Conservation (phyloP, 257 asterid genomes). For the Jaltomata sinuosa region DNA sequence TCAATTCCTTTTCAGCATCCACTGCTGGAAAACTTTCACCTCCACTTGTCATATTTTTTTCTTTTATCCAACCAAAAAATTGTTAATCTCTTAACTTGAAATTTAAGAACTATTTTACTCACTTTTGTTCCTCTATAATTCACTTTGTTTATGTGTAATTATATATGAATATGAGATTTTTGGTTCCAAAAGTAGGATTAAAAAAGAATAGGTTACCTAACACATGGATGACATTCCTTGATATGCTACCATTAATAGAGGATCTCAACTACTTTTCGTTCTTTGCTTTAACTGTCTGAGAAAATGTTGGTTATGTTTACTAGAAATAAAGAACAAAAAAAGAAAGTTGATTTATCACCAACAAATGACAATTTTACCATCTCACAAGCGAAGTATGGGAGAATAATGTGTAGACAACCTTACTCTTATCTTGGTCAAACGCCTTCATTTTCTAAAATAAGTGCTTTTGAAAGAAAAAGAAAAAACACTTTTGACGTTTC, state of each 20-base stretch:
- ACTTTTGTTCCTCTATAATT: neutral
- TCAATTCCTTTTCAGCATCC: conserved; percentile 47
- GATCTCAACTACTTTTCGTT: conserved; percentile 42
- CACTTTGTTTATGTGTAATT: neutral
- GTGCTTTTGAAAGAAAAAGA: no score
- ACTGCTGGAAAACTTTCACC: conserved; percentile 48
- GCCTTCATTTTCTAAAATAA: no score
- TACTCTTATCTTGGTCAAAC: no score
- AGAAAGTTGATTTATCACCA: neutral
- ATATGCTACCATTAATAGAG: conserved; percentile 28
- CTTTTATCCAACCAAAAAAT: neutral
- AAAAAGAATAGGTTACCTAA: conserved; percentile 18
- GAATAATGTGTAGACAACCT: no score
- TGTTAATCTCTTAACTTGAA: neutral
- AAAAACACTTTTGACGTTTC: neutral
- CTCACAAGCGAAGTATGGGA: no score
- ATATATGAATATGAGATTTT: neutral
- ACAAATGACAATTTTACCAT: neutral
- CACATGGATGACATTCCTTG: conserved; percentile 34
- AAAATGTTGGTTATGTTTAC: conserved; percentile 2
- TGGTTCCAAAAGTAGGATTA: neutral
- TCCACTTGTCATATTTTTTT: conserved; percentile 37
- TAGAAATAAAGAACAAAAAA: neutral
- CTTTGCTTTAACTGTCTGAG: conserved; percentile 7
- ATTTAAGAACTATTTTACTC: neutral